phyloP scores from a whole-genome alignment of 1,284 basidiomycete species.

The Thecaphora thlaspeos region DNA sequence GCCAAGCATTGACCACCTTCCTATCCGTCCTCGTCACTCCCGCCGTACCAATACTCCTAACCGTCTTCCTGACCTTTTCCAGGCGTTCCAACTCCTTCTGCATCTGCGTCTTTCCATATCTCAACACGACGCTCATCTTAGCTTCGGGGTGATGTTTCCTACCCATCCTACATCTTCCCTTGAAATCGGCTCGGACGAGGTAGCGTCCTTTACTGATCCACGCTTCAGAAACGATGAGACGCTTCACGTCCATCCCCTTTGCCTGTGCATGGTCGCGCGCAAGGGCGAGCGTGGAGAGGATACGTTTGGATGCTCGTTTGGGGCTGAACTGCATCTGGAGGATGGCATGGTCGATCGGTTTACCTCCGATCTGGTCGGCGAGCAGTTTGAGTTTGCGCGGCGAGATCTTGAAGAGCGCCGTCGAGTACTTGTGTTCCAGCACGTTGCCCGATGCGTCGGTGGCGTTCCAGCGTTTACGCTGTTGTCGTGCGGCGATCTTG shows the following conservation, averaged over 20 bases:
- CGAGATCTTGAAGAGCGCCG: constrained; percentile 87
- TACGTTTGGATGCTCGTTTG: constrained; percentile 79
- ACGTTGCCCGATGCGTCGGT: constrained; percentile 29
- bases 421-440: constrained; percentile 80
- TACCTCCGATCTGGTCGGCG: constrained; percentile 73
- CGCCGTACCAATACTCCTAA: constrained; percentile 71
- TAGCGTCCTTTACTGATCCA: constrained; percentile 87
- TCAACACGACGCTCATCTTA: constrained; percentile 74
- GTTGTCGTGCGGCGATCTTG: constrained; percentile 32
- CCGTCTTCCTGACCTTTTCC: constrained; percentile 70
- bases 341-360: constrained; percentile 75
- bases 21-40: constrained; percentile 44
- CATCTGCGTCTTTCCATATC: constrained; percentile 77
- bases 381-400: constrained; percentile 88
- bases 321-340: constrained; percentile 93
- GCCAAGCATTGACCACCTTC: constrained; percentile 46
- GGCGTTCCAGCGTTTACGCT: constrained; percentile 48
- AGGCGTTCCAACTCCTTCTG: constrained; percentile 69
- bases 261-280: constrained; percentile 84
- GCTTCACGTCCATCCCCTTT: constrained; percentile 73
- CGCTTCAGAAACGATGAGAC: constrained; percentile 80
- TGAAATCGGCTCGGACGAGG: constrained; percentile 73
- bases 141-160: constrained; percentile 76
- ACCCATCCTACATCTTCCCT: constrained; percentile 79
- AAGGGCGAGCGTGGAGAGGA: constrained; percentile 82